phyloP scores from a whole-genome alignment of 495 filamentous ascomycete species.

The Penicillium silybi region DNA sequence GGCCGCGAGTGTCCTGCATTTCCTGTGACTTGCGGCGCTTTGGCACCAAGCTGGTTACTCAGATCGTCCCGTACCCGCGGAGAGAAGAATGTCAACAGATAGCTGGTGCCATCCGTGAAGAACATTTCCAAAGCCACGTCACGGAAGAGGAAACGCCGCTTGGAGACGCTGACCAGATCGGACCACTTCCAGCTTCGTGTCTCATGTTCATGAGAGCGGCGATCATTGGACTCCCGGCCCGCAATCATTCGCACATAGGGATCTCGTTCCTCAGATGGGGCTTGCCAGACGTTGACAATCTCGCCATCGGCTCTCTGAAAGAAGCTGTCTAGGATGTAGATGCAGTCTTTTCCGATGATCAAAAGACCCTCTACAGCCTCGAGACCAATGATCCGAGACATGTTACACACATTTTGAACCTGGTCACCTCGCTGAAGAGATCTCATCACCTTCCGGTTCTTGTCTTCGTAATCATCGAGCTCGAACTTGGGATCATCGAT shows the following conservation, averaged over 20 bases:
- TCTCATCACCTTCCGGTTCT: slow-evolving; percentile 94
- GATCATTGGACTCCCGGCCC: slow-evolving; percentile 64
- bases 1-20: slow-evolving; percentile 47
- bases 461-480: slow-evolving; percentile 87
- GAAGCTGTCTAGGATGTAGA: slow-evolving; percentile 93
- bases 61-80: slow-evolving; percentile 71
- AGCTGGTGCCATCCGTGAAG: slow-evolving; percentile 94
- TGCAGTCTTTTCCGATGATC: slow-evolving; percentile 84
- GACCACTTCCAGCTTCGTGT: slow-evolving; percentile 90
- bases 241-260: slow-evolving; percentile 92
- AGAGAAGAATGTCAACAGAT: slow-evolving; percentile 79
- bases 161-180: slow-evolving; percentile 94
- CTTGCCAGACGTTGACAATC: slow-evolving; percentile 93
- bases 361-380: slow-evolving; percentile 90
- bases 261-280: slow-evolving; percentile 86
- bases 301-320: slow-evolving; percentile 94
- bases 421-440: slow-evolving; percentile 86
- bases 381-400: slow-evolving; percentile 87
- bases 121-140: slow-evolving; percentile 95
- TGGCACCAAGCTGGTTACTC: slow-evolving; percentile 64
- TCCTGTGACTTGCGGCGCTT: slow-evolving; percentile 71
- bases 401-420: slow-evolving; percentile 92
- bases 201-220: slow-evolving; percentile 64
- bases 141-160: slow-evolving; percentile 89
- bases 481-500: slow-evolving; percentile 83